phyloP scores from a whole-genome alignment of 257 asterid genomes.

The Nyctanthes arbortristis region DNA sequence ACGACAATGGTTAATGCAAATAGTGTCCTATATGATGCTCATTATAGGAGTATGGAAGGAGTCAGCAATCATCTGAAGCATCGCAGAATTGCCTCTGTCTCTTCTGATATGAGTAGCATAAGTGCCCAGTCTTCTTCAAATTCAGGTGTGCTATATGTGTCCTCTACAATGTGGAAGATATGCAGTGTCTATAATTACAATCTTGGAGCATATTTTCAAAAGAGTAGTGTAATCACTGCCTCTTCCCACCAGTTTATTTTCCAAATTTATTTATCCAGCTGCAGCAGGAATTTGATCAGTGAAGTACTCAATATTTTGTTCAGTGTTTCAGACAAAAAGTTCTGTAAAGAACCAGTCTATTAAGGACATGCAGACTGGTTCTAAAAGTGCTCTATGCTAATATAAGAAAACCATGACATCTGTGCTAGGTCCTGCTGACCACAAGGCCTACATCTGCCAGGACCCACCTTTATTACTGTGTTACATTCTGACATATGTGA shows the following conservation, averaged over 20 bases:
- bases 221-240: not conserved
- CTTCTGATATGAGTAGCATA: constrained; percentile 86
- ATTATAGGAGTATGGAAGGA: constrained; percentile 57
- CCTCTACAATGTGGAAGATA: not conserved
- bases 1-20: constrained; percentile 16
- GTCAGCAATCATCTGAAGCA: constrained; percentile 51
- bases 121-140: constrained; percentile 53
- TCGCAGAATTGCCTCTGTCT: constrained; percentile 70
- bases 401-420: not conserved
- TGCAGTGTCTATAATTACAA: constrained; percentile 1
- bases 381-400: not conserved
- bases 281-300: not conserved
- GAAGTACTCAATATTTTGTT: not conserved
- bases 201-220: constrained; percentile 18
- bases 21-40: constrained; percentile 19
- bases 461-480: not conserved
- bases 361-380: not conserved
- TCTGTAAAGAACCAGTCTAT: not conserved
- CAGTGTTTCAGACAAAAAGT: not conserved
- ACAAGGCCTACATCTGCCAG: not conserved
- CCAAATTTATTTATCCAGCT: not conserved
- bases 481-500: not conserved
- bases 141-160: constrained; percentile 50
- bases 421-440: not conserved
- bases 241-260: constrained; percentile 9